A percentile compares a stretch with the other conserved stretches of the same genome.
phyloP scores from a whole-genome alignment of 192 early-diverging fungal species.

The Coemansia sp. region DNA sequence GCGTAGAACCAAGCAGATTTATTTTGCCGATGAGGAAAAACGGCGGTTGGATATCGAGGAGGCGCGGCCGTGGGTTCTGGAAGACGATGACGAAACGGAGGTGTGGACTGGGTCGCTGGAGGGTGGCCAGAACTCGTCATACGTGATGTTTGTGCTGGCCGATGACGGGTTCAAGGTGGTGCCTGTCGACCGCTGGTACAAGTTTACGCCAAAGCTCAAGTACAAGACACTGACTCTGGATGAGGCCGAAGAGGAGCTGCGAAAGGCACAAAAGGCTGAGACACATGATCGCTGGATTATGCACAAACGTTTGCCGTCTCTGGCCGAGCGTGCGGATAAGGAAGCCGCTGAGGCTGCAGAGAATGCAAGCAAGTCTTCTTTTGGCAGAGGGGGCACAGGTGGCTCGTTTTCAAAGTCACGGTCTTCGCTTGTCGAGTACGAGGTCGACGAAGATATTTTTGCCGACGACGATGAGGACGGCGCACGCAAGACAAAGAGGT shows the following conservation, averaged over 20 bases:
- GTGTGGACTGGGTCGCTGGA: constrained; percentile 67
- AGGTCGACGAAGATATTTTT: constrained; percentile 51
- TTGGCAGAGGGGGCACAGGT: background rate
- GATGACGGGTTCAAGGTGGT: constrained; percentile 78
- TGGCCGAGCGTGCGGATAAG: constrained; percentile 38
- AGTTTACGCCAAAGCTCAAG: constrained; percentile 68
- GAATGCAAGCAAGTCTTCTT: background rate
- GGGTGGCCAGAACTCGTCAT: constrained; percentile 69
- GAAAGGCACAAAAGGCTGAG: constrained; percentile 29
- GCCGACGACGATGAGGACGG: constrained; percentile 52
- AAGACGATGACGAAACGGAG: constrained; percentile 70
- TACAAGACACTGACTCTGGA: constrained; percentile 67
- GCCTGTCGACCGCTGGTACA: constrained; percentile 73
- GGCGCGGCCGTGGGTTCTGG: constrained; percentile 72
- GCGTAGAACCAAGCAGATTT: constrained; percentile 78
- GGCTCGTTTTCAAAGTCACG: constrained; percentile 1
- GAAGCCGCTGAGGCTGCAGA: constrained; percentile 34
- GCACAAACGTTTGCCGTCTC: constrained; percentile 57
- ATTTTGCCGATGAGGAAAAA: constrained; percentile 69
- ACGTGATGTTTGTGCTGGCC: constrained; percentile 72
- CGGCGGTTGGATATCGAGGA: constrained; percentile 73
- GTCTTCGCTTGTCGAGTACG: constrained; percentile 50
- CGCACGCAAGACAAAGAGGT: constrained; percentile 24
- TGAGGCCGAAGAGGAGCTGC: constrained; percentile 76
- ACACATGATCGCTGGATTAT: constrained; percentile 46